Evolutionary conservation across 2,329 filamentous ascomycete species (phyloP), one percentile per base, ranked within the genome.

Genomic region (Phaeosphaeriaceae sp.): DNA sequence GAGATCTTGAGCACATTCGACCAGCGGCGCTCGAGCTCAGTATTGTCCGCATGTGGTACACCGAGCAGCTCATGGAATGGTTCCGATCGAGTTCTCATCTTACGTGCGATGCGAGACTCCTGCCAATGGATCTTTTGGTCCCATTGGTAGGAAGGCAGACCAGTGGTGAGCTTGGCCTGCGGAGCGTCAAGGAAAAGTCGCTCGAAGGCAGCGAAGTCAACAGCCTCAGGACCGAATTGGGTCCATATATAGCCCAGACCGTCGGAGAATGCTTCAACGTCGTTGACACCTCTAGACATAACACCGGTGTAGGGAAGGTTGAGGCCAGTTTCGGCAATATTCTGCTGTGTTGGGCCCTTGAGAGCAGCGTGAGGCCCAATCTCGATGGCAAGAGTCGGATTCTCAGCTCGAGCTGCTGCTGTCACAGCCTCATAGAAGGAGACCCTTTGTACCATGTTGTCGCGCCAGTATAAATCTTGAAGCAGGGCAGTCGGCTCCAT

Each of bases 311-410:
- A n/a, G n/a, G n/a, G n/a, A n/a, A n/a, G n/a, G n/a, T n/a, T n/a
- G n/a, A n/a, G n/a, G n/a, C n/a, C n/a, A n/a, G n/a, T n/a, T n/a
- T 40, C 27, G n/a, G 73, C 64, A 24, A 80, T 71, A 0, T 67
- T 79, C 51, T 81, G 72, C 0, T 54, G 65, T 0, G 73, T 74
- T 0, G 82, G 81, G 0, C 77, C 76, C 58, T 79, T 80, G 6
- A 84, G 70, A 2, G 79, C 76, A 0, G 81, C 77, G 57, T 83
- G 81, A 1, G 81, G 79, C 0, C 82, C 82, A 10, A 83, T 65
- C 54, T 84, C 82, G 5, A 84, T 75, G 10, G 77, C 70, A n/a
- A n/a, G n/a, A n/a, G n/a, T n/a, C n/a, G n/a, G n/a, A n/a, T n/a
- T n/a, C n/a, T n/a, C n/a, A n/a, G n/a, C n/a, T n/a, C n/a, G n/a